phyloP scores from a whole-genome alignment of 2,329 filamentous ascomycete genomes.

The Sporothrix brasiliensis region DNA sequence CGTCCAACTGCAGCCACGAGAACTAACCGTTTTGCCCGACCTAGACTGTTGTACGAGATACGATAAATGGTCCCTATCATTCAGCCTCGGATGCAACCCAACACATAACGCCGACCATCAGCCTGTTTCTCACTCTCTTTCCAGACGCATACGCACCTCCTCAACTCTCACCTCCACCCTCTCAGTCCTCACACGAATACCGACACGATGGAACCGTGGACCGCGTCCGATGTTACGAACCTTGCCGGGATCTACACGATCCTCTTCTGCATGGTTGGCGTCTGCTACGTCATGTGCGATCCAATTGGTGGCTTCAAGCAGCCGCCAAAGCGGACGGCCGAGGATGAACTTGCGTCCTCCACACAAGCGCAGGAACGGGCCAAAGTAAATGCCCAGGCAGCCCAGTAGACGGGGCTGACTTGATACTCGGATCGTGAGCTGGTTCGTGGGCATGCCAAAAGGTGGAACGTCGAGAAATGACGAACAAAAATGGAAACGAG shows the following conservation, averaged over 20 bases:
- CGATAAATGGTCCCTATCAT: background rate
- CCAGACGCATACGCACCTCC: background rate
- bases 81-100: background rate
- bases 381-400: slow-evolving; percentile 13
- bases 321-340: slow-evolving; percentile 8
- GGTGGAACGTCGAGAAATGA: background rate
- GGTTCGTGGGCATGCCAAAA: background rate
- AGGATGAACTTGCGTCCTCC: background rate
- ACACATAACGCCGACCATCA: background rate
- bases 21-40: background rate
- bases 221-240: slow-evolving; percentile 28
- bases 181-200: background rate
- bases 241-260: slow-evolving; percentile 33
- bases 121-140: background rate
- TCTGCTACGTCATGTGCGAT: slow-evolving; percentile 34
- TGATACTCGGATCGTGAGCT: background rate
- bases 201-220: slow-evolving; percentile 27
- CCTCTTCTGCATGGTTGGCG: slow-evolving; percentile 32
- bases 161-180: background rate
- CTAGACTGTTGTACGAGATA: background rate
- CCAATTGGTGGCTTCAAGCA: slow-evolving; percentile 32
- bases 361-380: slow-evolving; percentile 10
- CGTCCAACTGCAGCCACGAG: background rate
- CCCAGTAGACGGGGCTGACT: background rate
- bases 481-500: background rate